phyloP scores from a whole-genome alignment of 1,139 yeast genomes.

The Candida sp. region DNA sequence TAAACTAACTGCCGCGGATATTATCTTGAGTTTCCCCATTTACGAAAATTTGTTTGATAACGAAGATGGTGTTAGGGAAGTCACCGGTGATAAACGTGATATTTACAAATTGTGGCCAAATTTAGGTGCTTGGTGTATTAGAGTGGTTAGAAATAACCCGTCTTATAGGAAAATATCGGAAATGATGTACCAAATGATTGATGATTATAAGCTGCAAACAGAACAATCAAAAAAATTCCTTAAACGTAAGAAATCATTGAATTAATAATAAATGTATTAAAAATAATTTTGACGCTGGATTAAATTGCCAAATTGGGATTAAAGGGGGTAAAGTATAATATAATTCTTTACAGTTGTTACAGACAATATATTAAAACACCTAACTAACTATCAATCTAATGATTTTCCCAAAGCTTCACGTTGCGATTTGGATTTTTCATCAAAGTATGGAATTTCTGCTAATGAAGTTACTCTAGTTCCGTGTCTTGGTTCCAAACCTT shows the following conservation, averaged over 20 bases:
- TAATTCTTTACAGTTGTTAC: too few relatives aligned
- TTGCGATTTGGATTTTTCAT: constrained; percentile 49
- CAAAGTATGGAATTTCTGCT: constrained; percentile 54
- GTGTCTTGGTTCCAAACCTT: constrained; percentile 48
- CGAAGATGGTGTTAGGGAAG: constrained; percentile 30
- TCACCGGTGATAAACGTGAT: constrained; percentile 32
- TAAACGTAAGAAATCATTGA: background rate
- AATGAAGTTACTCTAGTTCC: constrained; percentile 59
- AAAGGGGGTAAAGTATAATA: too few relatives aligned
- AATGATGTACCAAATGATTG: constrained; percentile 27
- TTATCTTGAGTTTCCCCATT: constrained; percentile 46
- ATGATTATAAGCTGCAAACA: constrained; percentile 6
- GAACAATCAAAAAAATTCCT: background rate
- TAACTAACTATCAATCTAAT: constrained; percentile 12
- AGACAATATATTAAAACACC: background rate
- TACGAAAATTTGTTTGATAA: constrained; percentile 42
- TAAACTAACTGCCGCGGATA: constrained; percentile 57
- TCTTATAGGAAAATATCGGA: constrained; percentile 24
- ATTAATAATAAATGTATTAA: too few relatives aligned
- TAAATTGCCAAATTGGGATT: too few relatives aligned
- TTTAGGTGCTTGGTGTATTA: constrained; percentile 37
- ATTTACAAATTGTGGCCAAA: constrained; percentile 26
- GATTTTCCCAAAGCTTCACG: constrained; percentile 50
- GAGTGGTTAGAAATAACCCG: constrained; percentile 29
- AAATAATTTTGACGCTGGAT: too few relatives aligned